Base-by-base conservation (phyloP, 2,329 filamentous ascomycete species). In the Clonostachys rosea region DNA sequence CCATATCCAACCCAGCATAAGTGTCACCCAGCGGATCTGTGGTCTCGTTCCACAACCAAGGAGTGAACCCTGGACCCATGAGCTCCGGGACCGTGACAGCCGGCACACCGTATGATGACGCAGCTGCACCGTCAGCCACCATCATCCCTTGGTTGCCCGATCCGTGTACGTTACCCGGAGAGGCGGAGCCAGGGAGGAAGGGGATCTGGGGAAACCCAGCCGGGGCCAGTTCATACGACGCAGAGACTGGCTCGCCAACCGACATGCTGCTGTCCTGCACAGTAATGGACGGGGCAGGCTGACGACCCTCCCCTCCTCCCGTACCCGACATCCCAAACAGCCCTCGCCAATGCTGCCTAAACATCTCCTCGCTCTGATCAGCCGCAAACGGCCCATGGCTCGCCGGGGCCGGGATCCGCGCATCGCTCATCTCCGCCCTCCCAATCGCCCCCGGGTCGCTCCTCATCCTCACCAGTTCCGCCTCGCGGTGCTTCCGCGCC, bases 401-500 rank as follows among this genome's bases (percentile, higher is more conserved):
- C 1, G 52, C 52, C 1, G 66, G 66, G 2, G 52, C 49, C 0
- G 58, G 54, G 0, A 62, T 51, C 0, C 43, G 42, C 2, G 49
- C 36, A 43, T 70, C 68, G 2, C 56, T 50, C 5, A 45, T 45
- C 33, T 68, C 65, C 2, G 69, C 50, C 9, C 46, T 33, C 3
- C 53, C 52, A 3, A 61, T 59, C 2, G 55, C 58, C 1, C 34
- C 43, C 2, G 51, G 17, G 40, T 71, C 56, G 1, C 43, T 44
- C 1, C 60, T 59, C 20, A 74, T 52, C 10, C 64, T 54, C 30
- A 52, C 49, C 3, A 73, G 49, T 54, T 74, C 68, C 0, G 52
- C 48, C 1, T 60, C 57, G 5, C 71, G 66, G 48, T 72, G 66
- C 13, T 50, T 58, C 5, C 61, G 59, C 2, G 66, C 69, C 45